A percentile compares a stretch with the other conserved stretches of the same genome.
Evolutionary conservation across 768 basidiomycete genomes (phyloP).

Genomic region (Phlebiopsis flavidoalba): DNA sequence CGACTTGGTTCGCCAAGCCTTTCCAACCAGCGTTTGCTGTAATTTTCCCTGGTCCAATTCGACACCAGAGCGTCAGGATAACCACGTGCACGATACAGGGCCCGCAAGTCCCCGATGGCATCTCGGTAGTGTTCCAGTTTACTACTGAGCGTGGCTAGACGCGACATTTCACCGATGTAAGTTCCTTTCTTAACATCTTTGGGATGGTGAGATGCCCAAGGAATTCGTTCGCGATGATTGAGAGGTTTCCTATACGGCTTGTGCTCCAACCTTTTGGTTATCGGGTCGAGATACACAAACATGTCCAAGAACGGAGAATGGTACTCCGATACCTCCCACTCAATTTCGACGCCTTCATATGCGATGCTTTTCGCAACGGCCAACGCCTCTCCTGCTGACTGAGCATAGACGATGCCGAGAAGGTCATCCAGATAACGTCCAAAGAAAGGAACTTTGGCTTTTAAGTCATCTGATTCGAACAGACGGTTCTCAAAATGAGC

Average conservation of each 20-base stretch:
- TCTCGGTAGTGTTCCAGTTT: slow-evolving; percentile 21
- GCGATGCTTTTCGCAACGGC: not conserved
- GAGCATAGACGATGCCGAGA: slow-evolving; percentile 10
- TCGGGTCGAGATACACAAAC: slow-evolving; percentile 18
- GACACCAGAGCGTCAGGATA: slow-evolving; percentile 25
- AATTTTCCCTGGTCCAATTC: slow-evolving; percentile 22
- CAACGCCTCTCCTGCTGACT: not conserved
- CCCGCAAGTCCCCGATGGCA: slow-evolving; percentile 19
- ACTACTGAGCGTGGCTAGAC: slow-evolving; percentile 24
- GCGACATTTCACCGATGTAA: slow-evolving; percentile 16
- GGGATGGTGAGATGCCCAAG: slow-evolving; percentile 16
- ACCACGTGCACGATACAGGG: slow-evolving; percentile 27
- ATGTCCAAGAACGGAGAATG: slow-evolving; percentile 23
- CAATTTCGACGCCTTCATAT: slow-evolving; percentile 1
- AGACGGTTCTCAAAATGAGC: not conserved
- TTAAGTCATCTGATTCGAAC: not conserved
- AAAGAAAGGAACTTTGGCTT: slow-evolving; percentile 2
- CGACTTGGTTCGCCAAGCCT: slow-evolving; percentile 14
- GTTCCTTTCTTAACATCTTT: slow-evolving; percentile 18
- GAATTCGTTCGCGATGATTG: slow-evolving; percentile 15
- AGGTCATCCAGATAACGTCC: slow-evolving; percentile 9
- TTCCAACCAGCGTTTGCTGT: slow-evolving; percentile 26
- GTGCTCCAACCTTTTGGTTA: not conserved
- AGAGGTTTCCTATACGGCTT: slow-evolving; percentile 14
- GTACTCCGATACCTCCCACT: slow-evolving; percentile 6